phyloP scores from a whole-genome alignment of 352 stramenopile genomes.

The Detonula confervacea region DNA sequence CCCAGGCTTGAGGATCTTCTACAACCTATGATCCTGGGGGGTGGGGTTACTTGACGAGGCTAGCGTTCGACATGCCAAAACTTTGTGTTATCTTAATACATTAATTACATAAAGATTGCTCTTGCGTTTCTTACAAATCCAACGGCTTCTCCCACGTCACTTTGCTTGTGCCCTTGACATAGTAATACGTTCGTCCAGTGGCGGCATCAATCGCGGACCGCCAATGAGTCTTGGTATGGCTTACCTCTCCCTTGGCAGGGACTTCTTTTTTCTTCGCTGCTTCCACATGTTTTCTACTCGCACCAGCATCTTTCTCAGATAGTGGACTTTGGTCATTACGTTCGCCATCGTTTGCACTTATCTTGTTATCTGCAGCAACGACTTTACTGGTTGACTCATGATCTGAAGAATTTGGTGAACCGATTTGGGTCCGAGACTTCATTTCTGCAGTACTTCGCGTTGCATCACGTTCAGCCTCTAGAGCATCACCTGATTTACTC shows the following conservation, averaged over 20 bases:
- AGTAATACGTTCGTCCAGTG: conserved; percentile 56
- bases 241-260: background rate
- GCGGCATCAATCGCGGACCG: conserved; percentile 42
- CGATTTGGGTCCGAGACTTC: background rate
- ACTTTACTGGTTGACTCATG: background rate
- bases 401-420: no score
- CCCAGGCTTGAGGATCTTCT: no score
- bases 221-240: conserved; percentile 33
- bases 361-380: background rate
- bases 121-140: conserved; percentile 10
- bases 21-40: no score
- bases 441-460: background rate
- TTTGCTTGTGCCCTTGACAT: conserved; percentile 38
- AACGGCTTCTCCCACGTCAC: conserved; percentile 46
- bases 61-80: no score
- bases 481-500: background rate
- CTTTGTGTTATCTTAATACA: no score
- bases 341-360: background rate
- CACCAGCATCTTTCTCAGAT: background rate
- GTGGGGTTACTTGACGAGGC: no score
- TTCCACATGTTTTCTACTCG: background rate
- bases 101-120: background rate
- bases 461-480: background rate
- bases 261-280: background rate
- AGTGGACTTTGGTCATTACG: background rate